A percentile compares a stretch with the other conserved stretches of the same genome.
phyloP scores from a whole-genome alignment of 805 yeast species.

The Isabelozyma gotoi region DNA sequence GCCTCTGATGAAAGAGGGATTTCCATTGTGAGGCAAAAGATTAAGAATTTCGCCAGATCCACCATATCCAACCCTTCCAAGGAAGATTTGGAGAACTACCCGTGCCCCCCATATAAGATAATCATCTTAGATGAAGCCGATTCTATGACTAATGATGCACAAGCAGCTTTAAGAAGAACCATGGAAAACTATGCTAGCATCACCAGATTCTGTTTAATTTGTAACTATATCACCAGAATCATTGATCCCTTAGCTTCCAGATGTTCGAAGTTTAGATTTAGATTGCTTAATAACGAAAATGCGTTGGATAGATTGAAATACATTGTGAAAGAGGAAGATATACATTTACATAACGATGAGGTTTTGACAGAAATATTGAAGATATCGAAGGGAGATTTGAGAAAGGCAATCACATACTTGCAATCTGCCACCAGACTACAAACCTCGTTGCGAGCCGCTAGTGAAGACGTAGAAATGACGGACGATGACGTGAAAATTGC shows the following conservation, averaged over 20 bases:
- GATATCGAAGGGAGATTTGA: conserved; percentile 86
- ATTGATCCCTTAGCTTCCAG: conserved; percentile 96
- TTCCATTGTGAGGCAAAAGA: conserved; percentile 80
- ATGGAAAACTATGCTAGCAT: conserved; percentile 89
- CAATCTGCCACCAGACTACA: conserved; percentile 77
- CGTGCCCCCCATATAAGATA: conserved; percentile 95
- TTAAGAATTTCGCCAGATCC: conserved; percentile 82
- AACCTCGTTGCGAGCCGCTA: conserved; percentile 19
- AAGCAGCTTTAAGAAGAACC: conserved; percentile 90
- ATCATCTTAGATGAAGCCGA: conserved; percentile 94
- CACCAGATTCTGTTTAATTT: conserved; percentile 87
- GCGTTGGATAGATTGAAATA: conserved; percentile 67
- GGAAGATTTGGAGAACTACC: conserved; percentile 70
- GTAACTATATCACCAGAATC: conserved; percentile 95
- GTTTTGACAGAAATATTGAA: conserved; percentile 62
- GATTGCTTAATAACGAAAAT: conserved; percentile 66
- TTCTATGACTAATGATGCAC: conserved; percentile 97
- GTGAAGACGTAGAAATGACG: conserved; percentile 32
- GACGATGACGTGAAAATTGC: conserved; percentile 27
- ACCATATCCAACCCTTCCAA: conserved; percentile 77
- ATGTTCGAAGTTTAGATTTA: conserved; percentile 93
- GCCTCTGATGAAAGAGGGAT: conserved; percentile 94
- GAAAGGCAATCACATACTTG: conserved; percentile 86
- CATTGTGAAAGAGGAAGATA: conserved; percentile 48
- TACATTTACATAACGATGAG: conserved; percentile 38